These are phyloP conservation scores for Penicillium sp. DNA, from an alignment of 2,329 filamentous ascomycete species.

Conservation along the genomic window DNA sequence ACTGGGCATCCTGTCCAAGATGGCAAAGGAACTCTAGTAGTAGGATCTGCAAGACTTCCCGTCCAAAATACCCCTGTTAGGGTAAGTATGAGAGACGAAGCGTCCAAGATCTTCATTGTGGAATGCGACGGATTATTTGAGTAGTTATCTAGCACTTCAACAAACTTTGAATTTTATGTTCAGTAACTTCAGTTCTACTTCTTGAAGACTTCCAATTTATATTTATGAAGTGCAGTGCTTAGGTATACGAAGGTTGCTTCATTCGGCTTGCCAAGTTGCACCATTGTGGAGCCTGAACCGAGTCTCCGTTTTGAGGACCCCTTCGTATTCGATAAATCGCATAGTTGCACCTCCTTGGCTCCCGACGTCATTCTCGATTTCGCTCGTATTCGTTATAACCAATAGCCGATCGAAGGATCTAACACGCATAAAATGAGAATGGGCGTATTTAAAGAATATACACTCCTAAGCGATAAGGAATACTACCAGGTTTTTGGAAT, in stretches of 20 bases:
- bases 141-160: too few relatives aligned
- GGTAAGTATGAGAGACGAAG: not conserved
- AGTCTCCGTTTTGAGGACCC: not conserved
- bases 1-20: conserved; percentile 1
- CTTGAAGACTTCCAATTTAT: too few relatives aligned
- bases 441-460: too few relatives aligned
- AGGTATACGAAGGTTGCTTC: not conserved
- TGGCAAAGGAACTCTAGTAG: not conserved
- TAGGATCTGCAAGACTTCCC: not conserved
- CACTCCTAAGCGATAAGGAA: too few relatives aligned
- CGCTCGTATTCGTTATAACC: not conserved
- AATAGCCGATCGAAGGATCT: too few relatives aligned
- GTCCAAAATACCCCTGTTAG: not conserved
- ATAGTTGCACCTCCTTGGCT: not conserved
- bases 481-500: too few relatives aligned
- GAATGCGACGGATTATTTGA: not conserved
- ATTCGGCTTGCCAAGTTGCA: too few relatives aligned
- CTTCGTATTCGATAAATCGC: not conserved
- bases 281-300: not conserved
- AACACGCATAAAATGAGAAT: too few relatives aligned
- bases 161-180: too few relatives aligned
- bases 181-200: too few relatives aligned
- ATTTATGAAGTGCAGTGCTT: too few relatives aligned
- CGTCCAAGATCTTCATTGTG: not conserved
- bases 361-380: not conserved